Evolutionary conservation across 164 flowering plant genomes (phyloP).

Genomic region (Umbellularia californica): DNA sequence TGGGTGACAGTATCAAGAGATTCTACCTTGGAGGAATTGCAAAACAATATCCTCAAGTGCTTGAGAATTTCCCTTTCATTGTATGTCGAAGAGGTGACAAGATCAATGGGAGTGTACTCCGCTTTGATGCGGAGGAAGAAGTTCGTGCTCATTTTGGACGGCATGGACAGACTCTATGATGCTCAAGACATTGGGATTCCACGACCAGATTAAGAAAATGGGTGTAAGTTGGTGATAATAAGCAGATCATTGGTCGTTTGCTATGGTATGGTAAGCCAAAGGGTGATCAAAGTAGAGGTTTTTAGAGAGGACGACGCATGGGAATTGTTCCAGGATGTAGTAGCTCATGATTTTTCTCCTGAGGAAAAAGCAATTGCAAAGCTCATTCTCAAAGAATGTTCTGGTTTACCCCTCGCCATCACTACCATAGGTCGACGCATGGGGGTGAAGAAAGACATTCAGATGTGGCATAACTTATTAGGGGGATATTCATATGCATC

Average conservation of each 20-base stretch:
- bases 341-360: background rate
- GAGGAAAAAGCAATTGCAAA: slow-evolving; percentile 2
- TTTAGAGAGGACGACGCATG: slow-evolving; percentile 11
- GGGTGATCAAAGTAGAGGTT: slow-evolving; percentile 4
- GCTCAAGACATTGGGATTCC: slow-evolving; percentile 13
- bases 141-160: slow-evolving; percentile 12
- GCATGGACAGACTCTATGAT: background rate
- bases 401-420: slow-evolving; percentile 13
- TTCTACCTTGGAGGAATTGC: background rate
- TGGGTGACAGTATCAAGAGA: slow-evolving; percentile 9
- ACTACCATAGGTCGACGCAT: slow-evolving; percentile 10
- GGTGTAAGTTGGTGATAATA: slow-evolving; percentile 7
- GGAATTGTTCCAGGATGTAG: slow-evolving; percentile 6
- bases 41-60: background rate
- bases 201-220: background rate
- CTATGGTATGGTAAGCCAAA: slow-evolving; percentile 1
- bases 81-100: background rate
- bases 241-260: slow-evolving; percentile 1
- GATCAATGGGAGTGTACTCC: background rate
- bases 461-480: no score
- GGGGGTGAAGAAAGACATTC: background rate
- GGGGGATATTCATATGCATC: no score
- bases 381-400: slow-evolving; percentile 7
- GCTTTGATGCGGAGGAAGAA: slow-evolving; percentile 7
- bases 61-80: background rate